Base-by-base conservation (phyloP, 1,284 basidiomycete genomes). In the Rhodofomes roseus region DNA sequence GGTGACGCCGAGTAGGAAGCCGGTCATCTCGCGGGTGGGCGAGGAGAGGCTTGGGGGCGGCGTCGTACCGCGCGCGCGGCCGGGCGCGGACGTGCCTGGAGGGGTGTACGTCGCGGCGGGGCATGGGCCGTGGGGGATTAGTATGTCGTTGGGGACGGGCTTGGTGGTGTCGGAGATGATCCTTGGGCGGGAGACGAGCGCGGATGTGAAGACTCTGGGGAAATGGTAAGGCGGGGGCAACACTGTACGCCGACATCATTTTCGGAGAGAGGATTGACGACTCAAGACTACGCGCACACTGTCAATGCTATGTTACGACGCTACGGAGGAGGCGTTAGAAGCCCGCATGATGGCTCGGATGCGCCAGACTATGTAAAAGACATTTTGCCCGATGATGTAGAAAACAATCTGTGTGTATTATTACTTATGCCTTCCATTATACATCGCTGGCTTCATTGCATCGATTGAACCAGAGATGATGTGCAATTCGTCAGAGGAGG, bases 51-150 rank as follows among this genome's bases (percentile, higher is more conserved):
- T 71, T 27, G 70, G 69, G 36, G 68, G 68, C 60, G 67, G 67
- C 36, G 62, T 63, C 20, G 36, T 22, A 9, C 56, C 56, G 22
- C 22, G 12, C 14, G 37, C 50, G 22, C 14, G 20, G 31, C 31
- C 22, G 20, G 55, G 55, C n/a, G 53, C 36, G 29, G 56, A 60
- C 63, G 67, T 67, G 58, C 59, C 62, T 20, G 61, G 64, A 54
- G 53, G 61, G 68, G 70, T 73, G 57, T 76, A 66, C 60, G 66
- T 75, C 43, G 70, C 71, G 43, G 68, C 71, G 2, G 75, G 74
- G 18, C 76, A 76, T 63, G 75, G 73, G 27, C 72, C 73, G 40
- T 77, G 76, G 75, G 73, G 75, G 40, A 76, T 76, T 56, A 68
- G 68, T 34, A 57, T 76, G 57, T 72, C 74, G 60, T 64, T 75